Evolutionary conservation across 257 asterid species (phyloP).

Genomic region (Rubia yunnanensis): DNA sequence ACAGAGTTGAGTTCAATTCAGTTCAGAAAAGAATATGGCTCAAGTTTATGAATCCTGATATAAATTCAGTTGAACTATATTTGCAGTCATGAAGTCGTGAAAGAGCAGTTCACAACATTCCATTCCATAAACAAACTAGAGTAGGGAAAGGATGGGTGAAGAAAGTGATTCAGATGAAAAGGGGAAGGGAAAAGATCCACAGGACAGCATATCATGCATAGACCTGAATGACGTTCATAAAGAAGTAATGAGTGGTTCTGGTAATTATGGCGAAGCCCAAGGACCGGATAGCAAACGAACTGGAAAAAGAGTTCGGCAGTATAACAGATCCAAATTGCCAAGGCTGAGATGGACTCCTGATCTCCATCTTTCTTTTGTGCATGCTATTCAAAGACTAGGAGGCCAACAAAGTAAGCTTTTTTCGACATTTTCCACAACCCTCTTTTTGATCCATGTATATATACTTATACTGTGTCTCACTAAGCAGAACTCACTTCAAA

Average conservation of each 20-base stretch:
- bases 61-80: neutral
- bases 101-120: neutral
- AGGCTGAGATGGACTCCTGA: slow-evolving; percentile 95
- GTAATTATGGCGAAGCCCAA: slow-evolving; percentile 9
- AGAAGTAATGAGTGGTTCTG: slow-evolving; percentile 9
- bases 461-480: too few species aligned
- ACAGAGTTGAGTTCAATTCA: neutral
- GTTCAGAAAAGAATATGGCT: neutral
- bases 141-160: slow-evolving; percentile 17
- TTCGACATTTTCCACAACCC: neutral
- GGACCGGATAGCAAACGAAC: slow-evolving; percentile 17
- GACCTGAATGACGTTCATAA: slow-evolving; percentile 35
- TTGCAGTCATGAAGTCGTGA: slow-evolving; percentile 4
- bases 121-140: too few species aligned
- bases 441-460: too few species aligned
- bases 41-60: neutral
- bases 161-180: slow-evolving; percentile 7
- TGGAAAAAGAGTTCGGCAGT: slow-evolving; percentile 45
- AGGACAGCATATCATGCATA: slow-evolving; percentile 32
- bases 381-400: slow-evolving; percentile 80
- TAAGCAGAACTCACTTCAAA: too few species aligned
- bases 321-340: slow-evolving; percentile 75
- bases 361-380: slow-evolving; percentile 76
- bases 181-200: slow-evolving; percentile 14
- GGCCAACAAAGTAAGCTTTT: slow-evolving; percentile 95